Evolutionary conservation across 75 land plant species (phyloP).

Genomic region (Gnetum montanum): DNA sequence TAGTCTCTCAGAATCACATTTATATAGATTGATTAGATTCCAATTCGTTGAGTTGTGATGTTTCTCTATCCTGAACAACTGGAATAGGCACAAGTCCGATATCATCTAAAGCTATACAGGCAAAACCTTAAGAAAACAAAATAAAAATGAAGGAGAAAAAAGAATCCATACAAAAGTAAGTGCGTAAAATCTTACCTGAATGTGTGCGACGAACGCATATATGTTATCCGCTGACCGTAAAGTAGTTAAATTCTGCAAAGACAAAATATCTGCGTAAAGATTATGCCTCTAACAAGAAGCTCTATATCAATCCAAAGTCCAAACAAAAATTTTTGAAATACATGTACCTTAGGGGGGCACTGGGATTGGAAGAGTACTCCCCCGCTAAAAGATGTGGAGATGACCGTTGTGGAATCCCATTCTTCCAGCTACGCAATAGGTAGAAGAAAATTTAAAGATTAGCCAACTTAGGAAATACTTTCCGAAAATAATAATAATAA

Average conservation of each 20-base stretch:
- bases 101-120: not conserved
- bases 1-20: not conserved
- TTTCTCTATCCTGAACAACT: too few relatives aligned
- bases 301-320: not conserved
- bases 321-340: not conserved
- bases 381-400: conserved; percentile 12
- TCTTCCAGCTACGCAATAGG: conserved; percentile 13
- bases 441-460: not conserved
- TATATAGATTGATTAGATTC: not conserved
- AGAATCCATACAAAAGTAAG: not conserved
- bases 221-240: conserved; percentile 31
- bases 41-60: not conserved
- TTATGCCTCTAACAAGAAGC: not conserved
- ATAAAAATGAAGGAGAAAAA: not conserved
- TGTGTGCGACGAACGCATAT: conserved; percentile 36
- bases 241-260: conserved; percentile 17
- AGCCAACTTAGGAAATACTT: not conserved
- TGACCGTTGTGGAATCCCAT: conserved; percentile 14
- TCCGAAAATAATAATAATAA: not conserved
- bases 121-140: not conserved
- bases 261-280: not conserved
- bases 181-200: conserved; percentile 15
- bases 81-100: too few relatives aligned
- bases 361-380: conserved; percentile 20
- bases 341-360: conserved; percentile 16